phyloP scores from a whole-genome alignment of 139 green algal species.

The Chlamydomonas sphaeroides region DNA sequence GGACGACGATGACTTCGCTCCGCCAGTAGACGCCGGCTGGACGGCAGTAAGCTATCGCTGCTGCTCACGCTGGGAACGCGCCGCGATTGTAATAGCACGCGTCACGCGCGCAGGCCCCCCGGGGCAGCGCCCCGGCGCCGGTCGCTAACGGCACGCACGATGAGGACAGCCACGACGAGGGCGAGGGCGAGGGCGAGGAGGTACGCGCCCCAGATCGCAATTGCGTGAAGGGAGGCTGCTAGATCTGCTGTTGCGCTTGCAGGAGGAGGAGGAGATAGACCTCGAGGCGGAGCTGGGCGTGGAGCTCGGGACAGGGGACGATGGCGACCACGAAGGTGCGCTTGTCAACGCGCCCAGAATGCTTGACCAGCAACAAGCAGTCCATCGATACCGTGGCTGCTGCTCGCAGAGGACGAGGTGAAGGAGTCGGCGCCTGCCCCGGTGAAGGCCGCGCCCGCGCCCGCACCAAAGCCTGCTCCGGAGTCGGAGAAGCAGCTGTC shows the following conservation, averaged over 20 bases:
- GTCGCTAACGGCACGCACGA: constrained; percentile 40
- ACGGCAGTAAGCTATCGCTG: constrained; percentile 29
- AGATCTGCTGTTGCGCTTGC: background rate
- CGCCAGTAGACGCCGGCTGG: constrained; percentile 30
- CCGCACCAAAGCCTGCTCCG: constrained; percentile 30
- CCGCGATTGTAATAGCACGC: too few relatives aligned
- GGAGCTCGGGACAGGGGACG: constrained; percentile 46
- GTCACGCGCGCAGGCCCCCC: constrained; percentile 21
- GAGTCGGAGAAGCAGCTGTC: constrained; percentile 69
- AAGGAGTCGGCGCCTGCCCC: background rate
- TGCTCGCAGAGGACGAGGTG: constrained; percentile 38
- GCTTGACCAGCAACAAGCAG: too few relatives aligned
- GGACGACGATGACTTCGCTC: constrained; percentile 51
- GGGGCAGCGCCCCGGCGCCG: background rate
- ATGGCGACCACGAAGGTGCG: constrained; percentile 45
- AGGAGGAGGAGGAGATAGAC: constrained; percentile 51
- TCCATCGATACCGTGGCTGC: too few relatives aligned
- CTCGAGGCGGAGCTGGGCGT: constrained; percentile 59
- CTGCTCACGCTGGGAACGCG: too few relatives aligned
- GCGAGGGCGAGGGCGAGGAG: constrained; percentile 49
- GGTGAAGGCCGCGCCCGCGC: constrained; percentile 20
- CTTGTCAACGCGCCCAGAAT: too few relatives aligned
- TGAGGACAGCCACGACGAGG: constrained; percentile 51
- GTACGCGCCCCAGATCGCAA: constrained; percentile 14
- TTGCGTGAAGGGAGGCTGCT: background rate